Evolutionary conservation across 2,329 filamentous ascomycete genomes (phyloP).

Genomic region (Lasiodiplodia sp.): DNA sequence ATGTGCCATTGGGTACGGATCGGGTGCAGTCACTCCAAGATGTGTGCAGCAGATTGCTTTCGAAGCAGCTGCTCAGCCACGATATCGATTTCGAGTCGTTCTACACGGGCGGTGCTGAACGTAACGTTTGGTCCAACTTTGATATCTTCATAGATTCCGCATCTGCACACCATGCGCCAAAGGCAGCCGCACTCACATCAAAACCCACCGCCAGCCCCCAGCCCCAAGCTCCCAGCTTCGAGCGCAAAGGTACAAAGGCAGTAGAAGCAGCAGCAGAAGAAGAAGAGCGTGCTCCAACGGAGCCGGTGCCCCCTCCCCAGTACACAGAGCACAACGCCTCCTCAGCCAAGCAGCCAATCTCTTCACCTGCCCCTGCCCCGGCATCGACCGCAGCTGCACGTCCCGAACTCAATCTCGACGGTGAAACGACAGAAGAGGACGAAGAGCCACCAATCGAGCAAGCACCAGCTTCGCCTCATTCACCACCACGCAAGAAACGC

Average conservation of each 20-base stretch:
- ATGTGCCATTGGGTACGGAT: background rate
- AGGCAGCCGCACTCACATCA: no score
- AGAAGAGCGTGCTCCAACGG: background rate
- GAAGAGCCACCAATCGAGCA: background rate
- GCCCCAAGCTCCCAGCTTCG: background rate
- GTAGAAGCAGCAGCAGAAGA: background rate
- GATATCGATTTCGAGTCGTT: background rate
- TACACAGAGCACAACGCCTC: background rate
- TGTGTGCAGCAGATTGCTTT: background rate
- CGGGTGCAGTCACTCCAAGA: background rate
- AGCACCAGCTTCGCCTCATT: background rate
- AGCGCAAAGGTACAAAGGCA: background rate
- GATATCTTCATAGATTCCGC: background rate
- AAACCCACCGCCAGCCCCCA: background rate
- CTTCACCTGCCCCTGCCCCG: background rate
- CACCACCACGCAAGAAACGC: background rate
- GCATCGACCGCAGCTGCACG: no score
- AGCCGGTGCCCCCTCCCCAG: background rate
- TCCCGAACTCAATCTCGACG: background rate
- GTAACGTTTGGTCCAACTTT: conserved; percentile 9
- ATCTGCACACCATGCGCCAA: background rate
- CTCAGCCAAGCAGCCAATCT: background rate
- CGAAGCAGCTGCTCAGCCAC: background rate
- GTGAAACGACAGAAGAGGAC: background rate
- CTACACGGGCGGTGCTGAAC: conserved; percentile 1